A percentile compares a stretch with the other conserved stretches of the same genome.
phyloP scores from a whole-genome alignment of 352 stramenopile species.

The Globisporangium solare region DNA sequence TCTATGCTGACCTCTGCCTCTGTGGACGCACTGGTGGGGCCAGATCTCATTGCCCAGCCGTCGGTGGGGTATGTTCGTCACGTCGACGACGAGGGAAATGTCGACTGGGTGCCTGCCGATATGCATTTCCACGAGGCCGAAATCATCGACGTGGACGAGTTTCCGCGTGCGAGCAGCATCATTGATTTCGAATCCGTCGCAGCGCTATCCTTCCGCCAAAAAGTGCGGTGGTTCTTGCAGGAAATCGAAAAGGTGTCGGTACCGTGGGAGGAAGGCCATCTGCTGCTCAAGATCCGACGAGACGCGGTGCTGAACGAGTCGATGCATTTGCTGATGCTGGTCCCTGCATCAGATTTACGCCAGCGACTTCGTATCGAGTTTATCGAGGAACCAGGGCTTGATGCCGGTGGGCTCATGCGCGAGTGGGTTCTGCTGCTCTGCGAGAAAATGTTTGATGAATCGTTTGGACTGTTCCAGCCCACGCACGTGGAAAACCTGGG shows the following conservation, averaged over 20 bases:
- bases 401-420: conserved; percentile 69
- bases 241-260: conserved; percentile 73
- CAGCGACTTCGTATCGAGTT: conserved; percentile 82
- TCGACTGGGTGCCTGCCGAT: conserved; percentile 72
- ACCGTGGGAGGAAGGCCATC: conserved; percentile 73
- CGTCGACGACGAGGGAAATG: conserved; percentile 58
- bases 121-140: conserved; percentile 54
- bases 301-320: conserved; percentile 73
- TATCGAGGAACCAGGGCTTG: conserved; percentile 71
- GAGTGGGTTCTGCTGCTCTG: conserved; percentile 80
- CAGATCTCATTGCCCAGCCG: conserved; percentile 52
- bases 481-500: conserved; percentile 72
- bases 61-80: conserved; percentile 77
- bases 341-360: conserved; percentile 60
- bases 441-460: conserved; percentile 76
- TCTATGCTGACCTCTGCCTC: conserved; percentile 9
- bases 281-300: conserved; percentile 75
- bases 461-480: conserved; percentile 64
- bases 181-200: conserved; percentile 80
- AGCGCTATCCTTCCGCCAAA: conserved; percentile 61
- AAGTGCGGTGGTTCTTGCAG: conserved; percentile 76
- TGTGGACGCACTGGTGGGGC: conserved; percentile 3
- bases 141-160: conserved; percentile 69
- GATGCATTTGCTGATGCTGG: conserved; percentile 80
- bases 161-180: conserved; percentile 55